Base-by-base conservation (phyloP, 2,329 filamentous ascomycete species). In the Cadophora sp. region DNA sequence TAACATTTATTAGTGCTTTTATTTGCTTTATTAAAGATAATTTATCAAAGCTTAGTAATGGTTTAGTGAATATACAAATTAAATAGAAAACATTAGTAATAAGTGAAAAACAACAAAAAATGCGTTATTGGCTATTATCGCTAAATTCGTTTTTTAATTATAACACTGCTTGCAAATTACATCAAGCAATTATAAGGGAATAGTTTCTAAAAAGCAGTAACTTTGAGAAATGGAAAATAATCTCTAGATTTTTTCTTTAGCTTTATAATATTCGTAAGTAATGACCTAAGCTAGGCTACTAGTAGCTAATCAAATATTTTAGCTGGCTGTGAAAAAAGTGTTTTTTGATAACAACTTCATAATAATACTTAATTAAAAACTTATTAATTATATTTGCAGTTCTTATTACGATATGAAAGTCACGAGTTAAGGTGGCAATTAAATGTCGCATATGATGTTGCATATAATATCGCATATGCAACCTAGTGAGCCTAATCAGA, bases 271-370 rank as follows among this genome's bases (percentile, higher is more conserved):
- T 79, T 36, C 74, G 62, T 65, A 65, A 65, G 53, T 65, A 39
- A 59, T 59, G 30, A 59, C 45, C 20, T 50, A 51, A 41, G 39
- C 43, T 41, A 50, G 53, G 55, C 41, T 59, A 30, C 20, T 65
- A 51, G 20, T 41, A 65, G 20, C 45, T 60, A 61, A 61, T 47
- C 30, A 64, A 65, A 60, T 55, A 65, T 65, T 60, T 43, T 55
- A 65, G 63, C 78, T 27, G 80, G 80, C 55, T 82, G 79, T 60
- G 80, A 80, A 14, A 82, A 82, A 68, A 81, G 64, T 59, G 22
- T 71, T 36, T 41, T 64, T 55, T 50, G 47, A 50, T 64, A 66
- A 60, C 51, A 14, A 50, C 22, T 33, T 48, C 27, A 67, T 3
- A 56, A 30, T 27, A 65, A 53, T 8, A 33, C 22, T 45, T 36